Evolutionary conservation across 768 basidiomycete genomes (phyloP), one percentile per base, ranked within the genome.

Genomic region (Termitomyces sp.): DNA sequence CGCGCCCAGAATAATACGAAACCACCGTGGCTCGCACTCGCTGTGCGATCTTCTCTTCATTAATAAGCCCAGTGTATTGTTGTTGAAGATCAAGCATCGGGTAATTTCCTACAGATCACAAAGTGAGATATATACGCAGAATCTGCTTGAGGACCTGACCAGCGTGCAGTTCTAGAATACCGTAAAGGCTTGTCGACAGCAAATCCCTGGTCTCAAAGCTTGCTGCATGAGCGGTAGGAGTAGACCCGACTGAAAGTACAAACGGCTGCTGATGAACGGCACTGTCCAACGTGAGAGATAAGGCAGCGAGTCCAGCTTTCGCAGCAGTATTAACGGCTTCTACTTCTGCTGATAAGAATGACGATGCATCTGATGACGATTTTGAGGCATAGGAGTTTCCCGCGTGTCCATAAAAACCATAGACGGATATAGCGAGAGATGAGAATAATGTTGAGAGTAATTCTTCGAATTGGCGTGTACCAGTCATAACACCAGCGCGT

Each of bases 31-130:
- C 80, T 40, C 86, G 75, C 2, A 93, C 87, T 17, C 77, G 76
- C 59, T 90, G 84, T 14, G 91, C 79, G 59, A 94, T 82, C 29
- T 77, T 73, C 0, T 73, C 69, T 23, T 71, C 68, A 19, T 81
- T 73, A 32, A 93, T 78, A 58, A 94, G 73, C 9, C 77, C 77
- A 0, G 92, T 95, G 60, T 89, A 80, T 59, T 87, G 76, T 67
- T 94, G 92, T 70, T 95, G 92, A 34, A 93, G 77, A 71, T 95
- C 92, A 53, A 89, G 76, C 76, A 92, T 80, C 1, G 90, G 85
- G 64, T 94, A 95, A 68, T 92, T 91, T 31, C 88, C 87, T 85
- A 51, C 21, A 31, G n/a, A 23, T 11, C 19, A 53, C 43, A 48
- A n/a, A n/a, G 25, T 54, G 7, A 55, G 41, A 29, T 27, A 29